These are phyloP conservation scores for Aspergillus transmontanensis DNA, from an alignment of 2,329 filamentous ascomycete species.

Conservation along the genomic window DNA sequence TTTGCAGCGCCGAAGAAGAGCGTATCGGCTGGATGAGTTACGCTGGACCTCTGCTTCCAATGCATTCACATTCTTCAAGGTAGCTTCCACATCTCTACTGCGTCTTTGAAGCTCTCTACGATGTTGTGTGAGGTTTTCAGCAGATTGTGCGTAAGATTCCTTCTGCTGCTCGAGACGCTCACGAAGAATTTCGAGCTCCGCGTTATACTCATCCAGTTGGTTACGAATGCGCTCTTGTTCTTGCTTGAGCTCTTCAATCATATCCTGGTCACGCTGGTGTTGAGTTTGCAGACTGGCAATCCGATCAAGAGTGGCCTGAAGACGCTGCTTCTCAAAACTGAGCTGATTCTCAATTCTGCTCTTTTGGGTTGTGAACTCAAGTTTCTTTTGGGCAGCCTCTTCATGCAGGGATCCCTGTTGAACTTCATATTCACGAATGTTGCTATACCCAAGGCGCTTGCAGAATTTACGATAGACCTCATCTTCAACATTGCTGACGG, in stretches of 20 bases:
- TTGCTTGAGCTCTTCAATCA: constrained; percentile 69
- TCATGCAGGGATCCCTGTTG: constrained; percentile 92
- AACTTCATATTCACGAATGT: constrained; percentile 90
- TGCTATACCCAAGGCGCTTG: constrained; percentile 78
- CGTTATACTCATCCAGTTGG: constrained; percentile 70
- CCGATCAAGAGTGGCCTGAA: constrained; percentile 70
- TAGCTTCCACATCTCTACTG: constrained; percentile 78
- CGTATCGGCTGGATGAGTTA: constrained; percentile 81
- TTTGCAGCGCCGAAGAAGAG: constrained; percentile 82
- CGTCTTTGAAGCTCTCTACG: constrained; percentile 80
- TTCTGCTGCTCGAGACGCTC: constrained; percentile 72
- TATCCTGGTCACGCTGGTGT: constrained; percentile 65
- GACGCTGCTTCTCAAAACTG: constrained; percentile 68
- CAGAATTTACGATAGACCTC: constrained; percentile 86
- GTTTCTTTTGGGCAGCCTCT: constrained; percentile 82
- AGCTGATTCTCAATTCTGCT: constrained; percentile 63
- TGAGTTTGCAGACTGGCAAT: constrained; percentile 69
- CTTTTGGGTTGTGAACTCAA: constrained; percentile 80
- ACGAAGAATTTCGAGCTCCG: constrained; percentile 74
- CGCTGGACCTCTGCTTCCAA: constrained; percentile 87
- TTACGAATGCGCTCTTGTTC: constrained; percentile 76
- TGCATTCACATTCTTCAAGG: constrained; percentile 71
- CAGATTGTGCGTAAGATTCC: constrained; percentile 67
- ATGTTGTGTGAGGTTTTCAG: constrained; percentile 74
- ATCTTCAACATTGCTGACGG: constrained; percentile 82